These are phyloP conservation scores for Logfia minima DNA, from an alignment of 129 eudicot genomes.

Conservation along the genomic window DNA sequence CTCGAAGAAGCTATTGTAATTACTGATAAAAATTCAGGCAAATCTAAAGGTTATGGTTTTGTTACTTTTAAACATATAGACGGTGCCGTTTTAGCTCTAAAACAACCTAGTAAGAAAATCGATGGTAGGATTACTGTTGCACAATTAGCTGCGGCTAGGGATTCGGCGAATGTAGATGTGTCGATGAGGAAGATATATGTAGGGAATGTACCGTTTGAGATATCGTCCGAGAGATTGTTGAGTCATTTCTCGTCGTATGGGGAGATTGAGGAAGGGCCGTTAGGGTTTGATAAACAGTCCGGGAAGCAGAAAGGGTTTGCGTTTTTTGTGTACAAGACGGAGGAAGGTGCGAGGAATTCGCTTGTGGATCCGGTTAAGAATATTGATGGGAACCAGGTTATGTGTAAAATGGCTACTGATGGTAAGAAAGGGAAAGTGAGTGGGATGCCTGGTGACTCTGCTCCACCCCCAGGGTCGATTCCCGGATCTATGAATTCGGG, in stretches of 20 bases:
- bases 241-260: conserved; percentile 59
- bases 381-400: conserved; percentile 76
- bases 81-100: conserved; percentile 67
- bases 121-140: conserved; percentile 87
- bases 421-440: conserved; percentile 60
- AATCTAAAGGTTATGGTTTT: conserved; percentile 84
- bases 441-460: conserved; percentile 31
- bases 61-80: conserved; percentile 85
- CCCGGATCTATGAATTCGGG: conserved; percentile 39
- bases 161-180: conserved; percentile 45
- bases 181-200: conserved; percentile 80
- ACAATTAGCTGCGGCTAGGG: conserved; percentile 67
- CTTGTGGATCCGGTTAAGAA: conserved; percentile 59
- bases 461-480: conserved; percentile 20
- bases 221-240: conserved; percentile 59
- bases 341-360: conserved; percentile 78
- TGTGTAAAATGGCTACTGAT: conserved; percentile 87
- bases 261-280: conserved; percentile 89
- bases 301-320: conserved; percentile 87
- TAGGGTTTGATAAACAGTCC: conserved; percentile 84
- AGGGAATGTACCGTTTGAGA: conserved; percentile 80
- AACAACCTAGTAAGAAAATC: conserved; percentile 78
- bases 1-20: conserved; percentile 81
- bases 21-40: conserved; percentile 60
- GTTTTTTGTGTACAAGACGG: conserved; percentile 81